A percentile compares a stretch with the other conserved stretches of the same genome.
Conservation (phyloP, 179 eudicot genomes). For the Beta corolliflora region DNA sequence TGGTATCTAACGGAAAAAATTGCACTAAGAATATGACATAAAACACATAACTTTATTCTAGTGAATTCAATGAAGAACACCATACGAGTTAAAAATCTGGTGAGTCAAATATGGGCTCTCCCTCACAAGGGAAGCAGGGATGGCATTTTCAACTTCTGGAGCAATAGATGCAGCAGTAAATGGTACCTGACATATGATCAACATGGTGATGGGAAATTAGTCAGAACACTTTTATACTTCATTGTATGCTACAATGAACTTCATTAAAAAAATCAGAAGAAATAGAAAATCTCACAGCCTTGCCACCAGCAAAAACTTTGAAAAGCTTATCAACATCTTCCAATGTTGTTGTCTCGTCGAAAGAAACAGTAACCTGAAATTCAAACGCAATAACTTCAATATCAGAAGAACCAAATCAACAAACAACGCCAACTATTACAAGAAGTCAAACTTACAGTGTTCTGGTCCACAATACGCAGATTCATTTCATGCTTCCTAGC, state of each 20-base stretch:
- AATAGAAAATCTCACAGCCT: slow-evolving; percentile 56
- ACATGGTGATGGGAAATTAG: not conserved
- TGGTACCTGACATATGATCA: slow-evolving; percentile 51
- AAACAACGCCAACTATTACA: not conserved
- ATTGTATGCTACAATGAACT: not conserved
- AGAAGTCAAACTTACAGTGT: slow-evolving; percentile 58
- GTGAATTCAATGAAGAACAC: slow-evolving; percentile 17
- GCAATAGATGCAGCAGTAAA: slow-evolving; percentile 92
- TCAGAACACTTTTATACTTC: slow-evolving; percentile 10
- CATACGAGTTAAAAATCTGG: slow-evolving; percentile 88
- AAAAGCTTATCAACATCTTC: slow-evolving; percentile 93
- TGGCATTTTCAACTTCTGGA: slow-evolving; percentile 64
- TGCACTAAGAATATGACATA: slow-evolving; percentile 16
- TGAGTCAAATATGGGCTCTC: slow-evolving; percentile 80
- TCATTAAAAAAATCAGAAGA: not conserved
- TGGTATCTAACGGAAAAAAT: slow-evolving; percentile 55
- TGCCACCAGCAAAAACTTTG: slow-evolving; percentile 77
- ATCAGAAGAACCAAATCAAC: not conserved
- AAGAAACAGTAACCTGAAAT: slow-evolving; percentile 76
- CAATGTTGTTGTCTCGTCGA: slow-evolving; percentile 88
- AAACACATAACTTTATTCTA: slow-evolving; percentile 1
- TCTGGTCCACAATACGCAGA: slow-evolving; percentile 70
- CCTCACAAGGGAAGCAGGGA: slow-evolving; percentile 83
- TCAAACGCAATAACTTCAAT: slow-evolving; percentile 4
- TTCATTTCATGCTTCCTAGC: slow-evolving; percentile 80